Evolutionary conservation across 1,139 yeast species (phyloP).

Genomic region (Kodamaea arcana): DNA sequence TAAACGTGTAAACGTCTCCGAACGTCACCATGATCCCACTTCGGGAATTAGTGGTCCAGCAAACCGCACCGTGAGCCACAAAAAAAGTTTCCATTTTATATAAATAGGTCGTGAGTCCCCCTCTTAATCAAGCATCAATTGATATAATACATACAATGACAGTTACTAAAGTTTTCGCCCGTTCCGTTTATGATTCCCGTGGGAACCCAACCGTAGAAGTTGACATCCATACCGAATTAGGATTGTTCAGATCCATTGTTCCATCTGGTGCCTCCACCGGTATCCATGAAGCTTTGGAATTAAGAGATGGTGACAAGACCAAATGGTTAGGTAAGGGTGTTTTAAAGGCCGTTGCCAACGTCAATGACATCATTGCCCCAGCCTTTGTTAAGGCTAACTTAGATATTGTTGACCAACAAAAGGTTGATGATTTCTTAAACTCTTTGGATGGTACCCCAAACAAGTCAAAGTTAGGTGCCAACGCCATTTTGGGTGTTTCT

Average conservation of each 20-base stretch:
- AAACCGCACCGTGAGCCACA: not conserved
- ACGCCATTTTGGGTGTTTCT: slow-evolving; percentile 93
- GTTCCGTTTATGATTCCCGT: slow-evolving; percentile 96
- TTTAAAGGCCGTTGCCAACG: slow-evolving; percentile 85
- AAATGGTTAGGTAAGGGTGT: slow-evolving; percentile 98
- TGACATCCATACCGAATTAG: slow-evolving; percentile 80
- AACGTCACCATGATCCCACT: not conserved
- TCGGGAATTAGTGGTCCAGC: slow-evolving; percentile 1
- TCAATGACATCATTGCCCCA: slow-evolving; percentile 85
- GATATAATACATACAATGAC: slow-evolving; percentile 22
- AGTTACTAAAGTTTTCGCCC: slow-evolving; percentile 66
- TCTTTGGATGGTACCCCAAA: slow-evolving; percentile 87
- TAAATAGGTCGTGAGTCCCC: slow-evolving; percentile 1
- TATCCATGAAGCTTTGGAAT: slow-evolving; percentile 90
- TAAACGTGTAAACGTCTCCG: not conserved
- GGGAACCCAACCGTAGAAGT: slow-evolving; percentile 99
- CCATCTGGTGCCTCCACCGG: slow-evolving; percentile 98
- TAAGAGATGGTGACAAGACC: slow-evolving; percentile 91
- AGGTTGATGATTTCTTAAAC: slow-evolving; percentile 74
- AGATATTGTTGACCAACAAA: slow-evolving; percentile 73
- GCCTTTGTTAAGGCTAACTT: slow-evolving; percentile 71
- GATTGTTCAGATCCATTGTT: slow-evolving; percentile 86
- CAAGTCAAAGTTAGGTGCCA: slow-evolving; percentile 93
- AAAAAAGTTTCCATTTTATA: slow-evolving; percentile 1
- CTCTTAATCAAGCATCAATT: slow-evolving; percentile 3